phyloP scores from a whole-genome alignment of 495 filamentous ascomycete species.

The Neurospora tetrasperma region DNA sequence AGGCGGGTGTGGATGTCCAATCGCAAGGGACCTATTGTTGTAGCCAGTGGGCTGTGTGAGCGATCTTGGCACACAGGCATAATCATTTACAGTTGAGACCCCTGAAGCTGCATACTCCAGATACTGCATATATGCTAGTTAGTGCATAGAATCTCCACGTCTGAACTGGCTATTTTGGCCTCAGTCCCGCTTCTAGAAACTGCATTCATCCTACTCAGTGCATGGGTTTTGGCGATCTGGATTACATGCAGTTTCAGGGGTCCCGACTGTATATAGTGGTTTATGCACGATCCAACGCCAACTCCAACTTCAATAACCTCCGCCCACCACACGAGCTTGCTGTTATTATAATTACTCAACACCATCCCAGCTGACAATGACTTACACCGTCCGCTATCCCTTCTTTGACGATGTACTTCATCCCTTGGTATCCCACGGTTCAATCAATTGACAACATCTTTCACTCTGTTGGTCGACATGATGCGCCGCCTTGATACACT shows the following conservation, averaged over 20 bases:
- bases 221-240: too few relatives aligned
- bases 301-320: neutral
- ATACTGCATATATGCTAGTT: too few relatives aligned
- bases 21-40: neutral
- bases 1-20: neutral
- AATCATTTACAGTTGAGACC: neutral
- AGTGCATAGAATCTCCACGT: too few relatives aligned
- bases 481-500: neutral
- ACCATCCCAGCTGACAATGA: neutral
- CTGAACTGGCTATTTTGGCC: too few relatives aligned
- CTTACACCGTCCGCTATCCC: neutral
- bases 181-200: too few relatives aligned
- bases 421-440: neutral
- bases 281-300: neutral
- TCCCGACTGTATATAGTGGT: too few relatives aligned
- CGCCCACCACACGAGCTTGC: neutral
- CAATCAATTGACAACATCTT: neutral
- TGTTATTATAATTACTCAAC: neutral
- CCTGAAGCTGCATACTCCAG: too few relatives aligned
- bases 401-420: neutral
- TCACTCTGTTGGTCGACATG: neutral
- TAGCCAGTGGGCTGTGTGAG: neutral
- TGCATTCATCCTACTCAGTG: too few relatives aligned
- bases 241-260: too few relatives aligned
- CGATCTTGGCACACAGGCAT: neutral